phyloP scores from a whole-genome alignment of 2,329 filamentous ascomycete genomes.

The Aspergillus sp. region DNA sequence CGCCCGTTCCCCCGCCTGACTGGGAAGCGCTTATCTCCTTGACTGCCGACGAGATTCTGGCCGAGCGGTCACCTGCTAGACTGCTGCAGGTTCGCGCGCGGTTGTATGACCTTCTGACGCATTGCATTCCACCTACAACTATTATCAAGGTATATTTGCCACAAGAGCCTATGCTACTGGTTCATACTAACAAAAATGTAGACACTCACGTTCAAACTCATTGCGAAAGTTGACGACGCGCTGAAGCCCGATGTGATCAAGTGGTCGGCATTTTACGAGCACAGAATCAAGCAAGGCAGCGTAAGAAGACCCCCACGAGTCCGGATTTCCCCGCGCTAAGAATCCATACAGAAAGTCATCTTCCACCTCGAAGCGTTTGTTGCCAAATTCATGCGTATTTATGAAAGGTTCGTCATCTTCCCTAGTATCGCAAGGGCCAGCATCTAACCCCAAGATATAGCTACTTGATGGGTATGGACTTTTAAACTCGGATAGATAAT shows the following conservation, averaged over 20 bases:
- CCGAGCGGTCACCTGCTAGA: constrained; percentile 84
- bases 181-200: constrained; percentile 24
- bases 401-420: constrained; percentile 71
- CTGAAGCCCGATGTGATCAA: constrained; percentile 90
- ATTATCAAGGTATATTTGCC: constrained; percentile 68
- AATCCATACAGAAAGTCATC: constrained; percentile 70
- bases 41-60: constrained; percentile 89
- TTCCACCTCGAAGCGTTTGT: constrained; percentile 99
- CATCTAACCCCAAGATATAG: constrained; percentile 44
- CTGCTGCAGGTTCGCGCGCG: constrained; percentile 87
- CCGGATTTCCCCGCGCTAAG: constrained; percentile 2
- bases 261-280: constrained; percentile 97
- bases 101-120: constrained; percentile 94
- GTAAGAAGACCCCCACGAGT: constrained; percentile 35
- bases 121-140: constrained; percentile 93
- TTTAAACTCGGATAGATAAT: constrained; percentile 36
- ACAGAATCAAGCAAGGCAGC: constrained; percentile 82
- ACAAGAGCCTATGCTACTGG: not conserved
- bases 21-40: constrained; percentile 91
- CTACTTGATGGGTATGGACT: constrained; percentile 74
- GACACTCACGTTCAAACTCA: constrained; percentile 89
- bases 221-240: constrained; percentile 81
- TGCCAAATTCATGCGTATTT: constrained; percentile 94
- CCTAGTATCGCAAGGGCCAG: not conserved
- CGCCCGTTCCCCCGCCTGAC: constrained; percentile 88